phyloP scores from a whole-genome alignment of 257 asterid species.

The Ligustrum vulgare region DNA sequence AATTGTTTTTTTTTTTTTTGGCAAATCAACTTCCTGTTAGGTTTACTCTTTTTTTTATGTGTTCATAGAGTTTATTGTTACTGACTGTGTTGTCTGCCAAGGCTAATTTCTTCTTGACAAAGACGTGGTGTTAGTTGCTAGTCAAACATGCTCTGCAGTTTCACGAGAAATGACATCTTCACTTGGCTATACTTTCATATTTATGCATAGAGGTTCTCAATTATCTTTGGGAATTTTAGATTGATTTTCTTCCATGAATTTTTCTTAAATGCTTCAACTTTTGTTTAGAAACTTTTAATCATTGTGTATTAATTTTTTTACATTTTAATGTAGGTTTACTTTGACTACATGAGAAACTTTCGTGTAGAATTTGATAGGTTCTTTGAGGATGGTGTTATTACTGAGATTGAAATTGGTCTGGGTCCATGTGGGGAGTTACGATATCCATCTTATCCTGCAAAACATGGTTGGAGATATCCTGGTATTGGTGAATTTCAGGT shows the following conservation, averaged over 20 bases:
- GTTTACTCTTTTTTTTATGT: neutral
- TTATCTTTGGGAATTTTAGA: neutral
- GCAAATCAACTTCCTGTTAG: neutral
- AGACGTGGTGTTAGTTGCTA: neutral
- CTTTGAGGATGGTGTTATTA: constrained; percentile 57
- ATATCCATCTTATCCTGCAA: constrained; percentile 77
- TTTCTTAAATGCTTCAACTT: neutral
- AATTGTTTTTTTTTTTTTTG: neutral
- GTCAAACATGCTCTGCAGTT: neutral
- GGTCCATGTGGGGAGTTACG: constrained; percentile 88
- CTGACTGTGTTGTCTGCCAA: neutral
- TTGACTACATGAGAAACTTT: constrained; percentile 84
- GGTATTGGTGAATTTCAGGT: constrained; percentile 93
- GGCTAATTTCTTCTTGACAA: neutral
- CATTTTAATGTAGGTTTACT: constrained; percentile 52
- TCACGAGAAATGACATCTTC: neutral
- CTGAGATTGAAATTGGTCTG: constrained; percentile 80
- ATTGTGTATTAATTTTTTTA: constrained; percentile 14
- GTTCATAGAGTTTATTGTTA: neutral
- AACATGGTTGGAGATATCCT: constrained; percentile 76
- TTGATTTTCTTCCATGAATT: neutral
- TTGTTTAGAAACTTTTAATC: constrained; percentile 4
- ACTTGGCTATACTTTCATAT: neutral
- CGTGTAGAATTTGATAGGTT: constrained; percentile 75
- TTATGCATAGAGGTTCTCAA: constrained; percentile 3